A percentile compares a stretch with the other conserved stretches of the same genome.
Evolutionary conservation across 306 rosid genomes (phyloP).

Genomic region (Vicia villosa): DNA sequence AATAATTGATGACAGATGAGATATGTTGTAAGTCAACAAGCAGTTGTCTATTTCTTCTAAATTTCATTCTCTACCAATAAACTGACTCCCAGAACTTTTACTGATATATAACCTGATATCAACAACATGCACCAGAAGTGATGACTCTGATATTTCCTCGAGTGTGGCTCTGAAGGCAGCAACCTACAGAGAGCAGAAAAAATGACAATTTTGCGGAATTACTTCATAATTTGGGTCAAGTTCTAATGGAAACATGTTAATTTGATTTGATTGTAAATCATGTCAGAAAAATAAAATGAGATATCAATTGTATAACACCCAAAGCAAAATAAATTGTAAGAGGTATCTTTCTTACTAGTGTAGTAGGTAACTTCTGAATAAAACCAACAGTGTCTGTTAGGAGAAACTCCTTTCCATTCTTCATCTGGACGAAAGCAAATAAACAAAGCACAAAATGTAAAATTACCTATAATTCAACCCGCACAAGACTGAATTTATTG

Average conservation of each 20-base stretch:
- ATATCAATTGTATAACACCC: conserved; percentile 15
- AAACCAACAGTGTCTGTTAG: conserved; percentile 97
- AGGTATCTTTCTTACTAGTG: conserved; percentile 64
- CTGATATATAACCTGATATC: conserved; percentile 73
- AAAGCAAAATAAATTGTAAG: conserved; percentile 29
- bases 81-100: conserved; percentile 31
- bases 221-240: conserved; percentile 6
- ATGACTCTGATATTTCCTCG: conserved; percentile 95
- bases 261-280: conserved; percentile 16
- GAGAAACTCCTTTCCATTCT: conserved; percentile 94
- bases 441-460: conserved; percentile 36
- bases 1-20: conserved; percentile 43
- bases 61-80: conserved; percentile 16
- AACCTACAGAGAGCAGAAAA: conserved; percentile 54
- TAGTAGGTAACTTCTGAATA: conserved; percentile 96
- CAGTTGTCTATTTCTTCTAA: conserved; percentile 3
- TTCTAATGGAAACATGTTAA: conserved; percentile 12
- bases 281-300: conserved; percentile 11
- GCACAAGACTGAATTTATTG: conserved; percentile 7
- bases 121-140: conserved; percentile 85
- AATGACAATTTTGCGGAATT: conserved; percentile 16
- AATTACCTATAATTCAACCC: conserved; percentile 21
- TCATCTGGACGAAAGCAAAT: conserved; percentile 60
- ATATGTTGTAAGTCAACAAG: conserved; percentile 12
- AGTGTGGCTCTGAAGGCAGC: conserved; percentile 99